A percentile compares a stretch with the other conserved stretches of the same genome.
These are phyloP conservation scores for Coemansia sp. DNA, from an alignment of 192 early-diverging fungal species.

Conservation along the genomic window DNA sequence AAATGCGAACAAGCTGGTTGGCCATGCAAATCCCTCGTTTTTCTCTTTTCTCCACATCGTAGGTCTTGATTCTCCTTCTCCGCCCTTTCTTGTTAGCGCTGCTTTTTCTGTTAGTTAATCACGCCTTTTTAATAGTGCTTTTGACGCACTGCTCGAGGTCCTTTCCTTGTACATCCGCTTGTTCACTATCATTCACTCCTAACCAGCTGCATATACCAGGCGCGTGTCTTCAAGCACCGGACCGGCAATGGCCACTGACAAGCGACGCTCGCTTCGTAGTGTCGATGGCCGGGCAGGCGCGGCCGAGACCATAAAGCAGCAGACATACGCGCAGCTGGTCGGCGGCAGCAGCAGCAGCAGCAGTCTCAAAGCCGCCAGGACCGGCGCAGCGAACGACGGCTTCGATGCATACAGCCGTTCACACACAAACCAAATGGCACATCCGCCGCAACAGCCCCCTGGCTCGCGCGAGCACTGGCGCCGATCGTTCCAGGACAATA, in stretches of 20 bases:
- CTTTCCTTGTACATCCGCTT: too few species aligned
- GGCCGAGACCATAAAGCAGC: slow-evolving; percentile 6
- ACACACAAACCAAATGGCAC: neutral
- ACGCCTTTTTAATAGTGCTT: neutral
- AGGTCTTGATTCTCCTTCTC: neutral
- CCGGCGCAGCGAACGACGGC: neutral
- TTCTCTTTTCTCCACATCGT: neutral
- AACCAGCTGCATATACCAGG: too few species aligned
- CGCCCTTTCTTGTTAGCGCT: neutral
- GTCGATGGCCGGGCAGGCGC: neutral
- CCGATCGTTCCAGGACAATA: slow-evolving; percentile 13
- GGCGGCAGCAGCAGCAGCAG: slow-evolving; percentile 7
- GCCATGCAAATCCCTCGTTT: neutral
- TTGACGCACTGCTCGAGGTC: neutral
- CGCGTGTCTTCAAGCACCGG: too few species aligned
- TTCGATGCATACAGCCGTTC: neutral
- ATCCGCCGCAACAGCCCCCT: too few species aligned
- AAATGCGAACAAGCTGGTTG: neutral
- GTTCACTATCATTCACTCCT: too few species aligned
- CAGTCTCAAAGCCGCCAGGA: neutral
- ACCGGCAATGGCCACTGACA: slow-evolving; percentile 4
- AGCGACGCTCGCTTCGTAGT: slow-evolving; percentile 8
- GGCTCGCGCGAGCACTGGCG: neutral
- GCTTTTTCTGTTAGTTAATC: neutral
- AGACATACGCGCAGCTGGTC: slow-evolving; percentile 18